A percentile compares a stretch with the other conserved stretches of the same genome.
phyloP scores from a whole-genome alignment of 768 basidiomycete genomes.

The Lactarius tabidus region DNA sequence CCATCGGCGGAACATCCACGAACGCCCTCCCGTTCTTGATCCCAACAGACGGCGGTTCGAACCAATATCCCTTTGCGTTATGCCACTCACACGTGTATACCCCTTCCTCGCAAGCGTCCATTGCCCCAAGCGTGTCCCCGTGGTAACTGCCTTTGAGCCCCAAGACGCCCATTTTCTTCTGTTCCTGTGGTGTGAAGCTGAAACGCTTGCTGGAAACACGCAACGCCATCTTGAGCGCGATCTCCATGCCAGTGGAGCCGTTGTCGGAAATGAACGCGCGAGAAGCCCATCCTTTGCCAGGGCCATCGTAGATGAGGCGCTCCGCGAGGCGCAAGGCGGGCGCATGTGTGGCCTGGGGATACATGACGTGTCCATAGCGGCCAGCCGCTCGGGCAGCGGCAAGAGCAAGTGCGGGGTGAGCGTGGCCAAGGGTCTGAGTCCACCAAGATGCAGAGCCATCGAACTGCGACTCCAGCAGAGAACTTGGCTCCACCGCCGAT shows the following conservation, averaged over 20 bases:
- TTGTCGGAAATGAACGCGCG: conserved; percentile 93
- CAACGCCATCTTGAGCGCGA: conserved; percentile 96
- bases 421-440: conserved; percentile 92
- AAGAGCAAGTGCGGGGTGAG: conserved; percentile 66
- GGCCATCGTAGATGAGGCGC: conserved; percentile 64
- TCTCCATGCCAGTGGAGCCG: conserved; percentile 94
- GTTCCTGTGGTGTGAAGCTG: conserved; percentile 36
- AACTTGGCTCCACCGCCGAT: conserved; percentile 31
- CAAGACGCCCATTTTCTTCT: conserved; percentile 63
- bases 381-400: conserved; percentile 90
- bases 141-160: conserved; percentile 94
- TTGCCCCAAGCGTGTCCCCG: conserved; percentile 95
- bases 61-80: conserved; percentile 86
- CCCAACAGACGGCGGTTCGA: conserved; percentile 80
- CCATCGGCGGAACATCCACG: conserved; percentile 51
- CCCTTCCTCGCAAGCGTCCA: conserved; percentile 92
- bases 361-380: conserved; percentile 96
- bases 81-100: conserved; percentile 98
- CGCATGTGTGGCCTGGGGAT: conserved; percentile 80
- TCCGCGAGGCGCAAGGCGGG: conserved; percentile 87
- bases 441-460: conserved; percentile 98
- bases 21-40: conserved; percentile 56
- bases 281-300: conserved; percentile 87
- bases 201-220: conserved; percentile 54
- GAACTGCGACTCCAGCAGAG: conserved; percentile 56